Percentiles rank a stretch among this genome's conserved stretches.
phyloP scores from a whole-genome alignment of 768 basidiomycete species.

The Glaciozyma martinii region DNA sequence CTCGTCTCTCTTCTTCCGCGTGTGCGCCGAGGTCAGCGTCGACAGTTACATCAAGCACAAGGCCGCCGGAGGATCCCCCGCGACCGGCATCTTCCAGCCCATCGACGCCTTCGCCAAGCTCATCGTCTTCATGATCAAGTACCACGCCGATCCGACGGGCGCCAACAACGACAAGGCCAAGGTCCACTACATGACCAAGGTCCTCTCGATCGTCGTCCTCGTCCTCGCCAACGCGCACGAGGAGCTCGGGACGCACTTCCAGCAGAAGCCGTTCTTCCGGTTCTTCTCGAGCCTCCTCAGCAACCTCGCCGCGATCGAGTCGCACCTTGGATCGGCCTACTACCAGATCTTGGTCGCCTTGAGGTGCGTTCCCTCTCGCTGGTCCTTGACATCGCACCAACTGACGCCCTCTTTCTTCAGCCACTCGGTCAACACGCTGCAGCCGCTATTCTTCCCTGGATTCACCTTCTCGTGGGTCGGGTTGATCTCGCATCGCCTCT shows the following conservation, averaged over 20 bases:
- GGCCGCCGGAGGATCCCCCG: slow-evolving; percentile 44
- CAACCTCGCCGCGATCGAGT: slow-evolving; percentile 78
- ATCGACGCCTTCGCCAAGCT: slow-evolving; percentile 91
- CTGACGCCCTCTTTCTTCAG: slow-evolving; percentile 43
- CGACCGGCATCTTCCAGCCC: slow-evolving; percentile 75
- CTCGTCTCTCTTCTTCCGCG: slow-evolving; percentile 96
- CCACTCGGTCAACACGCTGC: slow-evolving; percentile 89
- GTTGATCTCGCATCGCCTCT: slow-evolving; percentile 85
- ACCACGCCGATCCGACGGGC: slow-evolving; percentile 86
- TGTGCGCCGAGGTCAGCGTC: slow-evolving; percentile 89
- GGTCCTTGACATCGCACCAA: too few relatives aligned
- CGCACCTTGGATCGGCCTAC: slow-evolving; percentile 76
- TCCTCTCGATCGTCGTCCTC: slow-evolving; percentile 91
- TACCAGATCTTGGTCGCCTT: slow-evolving; percentile 79
- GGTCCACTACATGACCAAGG: slow-evolving; percentile 92
- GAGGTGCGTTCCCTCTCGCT: slow-evolving; percentile 49
- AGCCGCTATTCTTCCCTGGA: slow-evolving; percentile 92
- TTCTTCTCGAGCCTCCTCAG: slow-evolving; percentile 95
- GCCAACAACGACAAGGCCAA: slow-evolving; percentile 90
- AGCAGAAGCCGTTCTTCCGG: slow-evolving; percentile 95
- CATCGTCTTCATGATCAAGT: slow-evolving; percentile 97
- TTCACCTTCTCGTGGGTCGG: slow-evolving; percentile 99
- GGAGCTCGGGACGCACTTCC: slow-evolving; percentile 81
- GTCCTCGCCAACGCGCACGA: slow-evolving; percentile 91
- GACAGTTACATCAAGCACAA: slow-evolving; percentile 57